Evolutionary conservation across 345 rosid species (phyloP), one percentile per base, ranked within the genome.

Genomic region (Balakata baccata): DNA sequence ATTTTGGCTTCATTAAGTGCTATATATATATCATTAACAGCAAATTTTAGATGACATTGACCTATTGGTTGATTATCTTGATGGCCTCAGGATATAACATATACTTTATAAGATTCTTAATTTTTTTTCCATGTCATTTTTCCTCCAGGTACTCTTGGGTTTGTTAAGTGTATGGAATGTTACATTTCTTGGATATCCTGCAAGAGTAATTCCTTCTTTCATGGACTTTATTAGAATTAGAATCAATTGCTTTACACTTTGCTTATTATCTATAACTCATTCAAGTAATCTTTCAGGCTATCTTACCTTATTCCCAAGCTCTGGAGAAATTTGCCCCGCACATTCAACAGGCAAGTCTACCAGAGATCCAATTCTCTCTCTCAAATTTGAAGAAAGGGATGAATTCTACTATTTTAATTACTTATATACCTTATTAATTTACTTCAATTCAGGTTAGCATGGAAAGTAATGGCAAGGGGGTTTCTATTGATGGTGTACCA

Each of bases 381-480:
- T 7, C 13, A n/a, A 13, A 34, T 29, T 37, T 13, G 45, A 37
- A 29, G 34, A 25, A 53, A 60, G 5, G 34, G 37, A 47, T 14
- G 17, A 9, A 41, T 49, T 58, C 22, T 70, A 37, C 14, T 59
- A 45, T 23, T 66, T 52, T 20, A 52, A 57, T 22, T 73, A 20
- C 60, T 57, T 41, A 45, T 67, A 66, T 34, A 38, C 77, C 67
- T 69, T 17, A 60, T 59, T 62, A 66, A 72, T 71, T 29, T 68
- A 38, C 61, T 68, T 81, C 50, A 61, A 64, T 81, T 54, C 71
- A 95, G 98, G 97, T 95, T 75, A 95, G 98, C 86, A 95, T 92
- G 99, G 99, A 95, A 88, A 95, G 99, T 82, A 95, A 95, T 81
- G 99, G 98, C 61, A 95, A 95, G 84, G 97, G 98, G 75, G 98